phyloP scores from a whole-genome alignment of 164 flowering plant genomes.

The Umbellularia californica region DNA sequence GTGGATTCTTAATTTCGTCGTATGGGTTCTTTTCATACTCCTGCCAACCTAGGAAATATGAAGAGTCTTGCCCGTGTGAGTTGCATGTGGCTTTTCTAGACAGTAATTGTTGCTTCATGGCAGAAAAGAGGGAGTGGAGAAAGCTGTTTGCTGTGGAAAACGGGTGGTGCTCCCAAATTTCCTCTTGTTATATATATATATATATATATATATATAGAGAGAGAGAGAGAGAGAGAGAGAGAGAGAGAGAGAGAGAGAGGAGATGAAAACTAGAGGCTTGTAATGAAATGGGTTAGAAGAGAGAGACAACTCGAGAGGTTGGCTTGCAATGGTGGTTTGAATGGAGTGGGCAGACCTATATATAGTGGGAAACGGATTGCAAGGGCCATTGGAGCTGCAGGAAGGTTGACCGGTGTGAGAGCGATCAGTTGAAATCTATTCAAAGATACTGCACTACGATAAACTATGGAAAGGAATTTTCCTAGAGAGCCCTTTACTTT shows the following conservation, averaged over 20 bases:
- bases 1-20: conserved; percentile 28
- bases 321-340: neutral
- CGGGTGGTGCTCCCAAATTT: too few relatives aligned
- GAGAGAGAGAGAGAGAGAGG: neutral
- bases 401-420: too few relatives aligned
- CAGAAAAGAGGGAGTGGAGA: conserved; percentile 1
- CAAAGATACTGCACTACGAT: too few relatives aligned
- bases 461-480: too few relatives aligned
- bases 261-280: neutral
- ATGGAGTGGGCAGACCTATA: neutral
- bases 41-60: conserved; percentile 49
- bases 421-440: too few relatives aligned
- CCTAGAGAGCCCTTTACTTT: too few relatives aligned
- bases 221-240: neutral
- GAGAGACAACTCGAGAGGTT: neutral
- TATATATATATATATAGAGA: neutral
- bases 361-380: too few relatives aligned
- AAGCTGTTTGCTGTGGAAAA: neutral
- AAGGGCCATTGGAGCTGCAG: too few relatives aligned
- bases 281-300: neutral
- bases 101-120: conserved; percentile 8
- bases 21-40: conserved; percentile 52
- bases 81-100: conserved; percentile 29
- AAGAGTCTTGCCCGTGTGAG: conserved; percentile 43
- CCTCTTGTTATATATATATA: neutral